Base-by-base conservation (phyloP, 2,329 filamentous ascomycete genomes). In the Dendryphion nanum region DNA sequence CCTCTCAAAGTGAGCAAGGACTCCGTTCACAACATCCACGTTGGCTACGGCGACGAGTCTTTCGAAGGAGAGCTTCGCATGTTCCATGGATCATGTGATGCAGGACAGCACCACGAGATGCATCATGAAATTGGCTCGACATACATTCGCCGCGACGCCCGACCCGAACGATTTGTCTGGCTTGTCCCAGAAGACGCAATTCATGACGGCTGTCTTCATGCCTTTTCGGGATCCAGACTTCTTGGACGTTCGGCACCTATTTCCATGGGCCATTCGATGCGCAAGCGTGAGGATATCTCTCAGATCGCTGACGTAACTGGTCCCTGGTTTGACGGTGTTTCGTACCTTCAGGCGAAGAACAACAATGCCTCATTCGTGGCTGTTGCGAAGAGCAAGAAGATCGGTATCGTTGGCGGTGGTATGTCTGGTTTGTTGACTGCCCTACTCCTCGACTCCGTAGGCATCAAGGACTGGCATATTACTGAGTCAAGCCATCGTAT, bases 271-370 rank as follows among this genome's bases (percentile, higher is more conserved):
- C 57, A 57, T 39, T 60, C 60, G 17, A 62, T 64, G 14, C 48
- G 53, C 28, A 61, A 58, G 38, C 54, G 69, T 33, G 64, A 67
- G 36, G 53, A 62, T 12, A 66, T 70, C 4, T 63, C 70, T 2
- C 63, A 70, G 14, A 75, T 83, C 66, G 72, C 72, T 37, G 73
- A 77, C 35, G 66, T 68, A 3, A 77, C 67, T 53, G 79, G 81
- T 0, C 77, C 80, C 1, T 85, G 81, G 81, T 85, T 84, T 43
- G 78, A 84, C 52, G 81, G 80, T 12, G 81, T 84, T 14, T 73
- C 70, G 35, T 73, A 79, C 39, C 70, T 84, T 29, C 60, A 77
- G 44, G 66, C 72, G 18, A 80, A 78, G 50, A 67, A 79, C 45
- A 71, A 77, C 13, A 69, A 70, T 32, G 62, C 70, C 6, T 69